Base-by-base conservation (phyloP, 1,284 basidiomycete species). In the Pisolithus thermaeus region DNA sequence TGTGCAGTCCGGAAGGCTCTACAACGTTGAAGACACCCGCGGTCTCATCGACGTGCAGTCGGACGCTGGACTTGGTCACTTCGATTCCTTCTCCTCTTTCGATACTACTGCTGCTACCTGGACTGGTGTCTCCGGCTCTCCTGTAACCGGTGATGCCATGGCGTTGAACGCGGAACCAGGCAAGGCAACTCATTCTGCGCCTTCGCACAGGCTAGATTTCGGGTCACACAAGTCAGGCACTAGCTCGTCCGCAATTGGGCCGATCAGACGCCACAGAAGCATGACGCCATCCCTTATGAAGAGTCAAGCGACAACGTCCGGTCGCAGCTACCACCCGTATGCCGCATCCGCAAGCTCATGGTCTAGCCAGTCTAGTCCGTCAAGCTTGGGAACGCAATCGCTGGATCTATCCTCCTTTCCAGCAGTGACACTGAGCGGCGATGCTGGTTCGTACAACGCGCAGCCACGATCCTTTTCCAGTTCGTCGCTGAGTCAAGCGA, bases 221-320 rank as follows among this genome's bases (percentile, higher is more conserved):
- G 85, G 88, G 27, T 52, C 58, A 16, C 63, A 62, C 38, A 61
- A 57, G 12, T 56, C 67, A 6, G 46, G 62, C 11, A 59, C 57
- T 52, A 47, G 59, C 12, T 60, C 62, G n/a, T 56, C 61, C 8
- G 69, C 67, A 14, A 57, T 68, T n/a, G 84, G 84, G 3, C 83
- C 87, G 6, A 74, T 81, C 37, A 70, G 85, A 49, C 73, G 86
- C 46, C 81, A 87, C 62, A 72, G 87, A 51, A 87, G 84, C 64
- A 87, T 84, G 74, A 90, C 87, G 20, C 87, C 87, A 16, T 80
- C 80, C 0, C 57, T 81, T 23, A 65, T 73, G 40, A 72, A 77
- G 49, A 73, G 56, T 23, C 66, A 55, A 22, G 66, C 67, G 14
- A 37, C 40, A 3, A 60, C 59, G 6, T 57, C 66, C 4, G 47